phyloP scores from a whole-genome alignment of 2,329 filamentous ascomycete species.

The Pseudogymnoascus sp. region DNA sequence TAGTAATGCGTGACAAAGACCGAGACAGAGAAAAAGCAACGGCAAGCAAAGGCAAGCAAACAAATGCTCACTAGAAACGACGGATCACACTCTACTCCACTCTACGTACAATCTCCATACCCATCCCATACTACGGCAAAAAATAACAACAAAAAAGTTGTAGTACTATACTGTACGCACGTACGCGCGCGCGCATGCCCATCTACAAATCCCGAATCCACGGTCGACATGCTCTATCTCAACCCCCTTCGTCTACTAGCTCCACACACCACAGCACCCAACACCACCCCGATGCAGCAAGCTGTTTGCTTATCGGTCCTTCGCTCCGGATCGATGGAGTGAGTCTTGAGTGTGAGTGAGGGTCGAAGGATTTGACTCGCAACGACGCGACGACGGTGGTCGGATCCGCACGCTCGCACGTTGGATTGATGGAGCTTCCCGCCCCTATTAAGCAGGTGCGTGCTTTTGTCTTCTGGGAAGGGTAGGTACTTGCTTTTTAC shows the following conservation, averaged over 20 bases:
- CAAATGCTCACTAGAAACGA: not conserved
- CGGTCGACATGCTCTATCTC: not conserved
- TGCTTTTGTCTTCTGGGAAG: no score
- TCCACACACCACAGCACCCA: not conserved
- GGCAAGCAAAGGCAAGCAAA: not conserved
- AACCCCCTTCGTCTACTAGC: not conserved
- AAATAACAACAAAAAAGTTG: not conserved
- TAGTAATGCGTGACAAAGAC: no score
- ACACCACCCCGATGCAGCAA: not conserved
- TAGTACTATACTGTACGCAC: not conserved
- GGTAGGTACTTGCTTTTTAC: no score
- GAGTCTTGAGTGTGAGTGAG: not conserved
- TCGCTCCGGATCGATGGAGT: not conserved
- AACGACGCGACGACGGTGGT: not conserved
- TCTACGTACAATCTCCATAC: not conserved
- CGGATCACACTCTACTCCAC: not conserved
- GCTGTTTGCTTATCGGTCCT: not conserved
- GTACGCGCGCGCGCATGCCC: not conserved
- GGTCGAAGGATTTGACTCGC: not conserved
- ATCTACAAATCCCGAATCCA: not conserved
- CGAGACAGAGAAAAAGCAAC: no score
- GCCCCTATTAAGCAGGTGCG: not conserved
- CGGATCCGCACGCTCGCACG: not conserved
- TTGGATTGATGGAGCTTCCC: no score
- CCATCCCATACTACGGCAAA: not conserved